Percentiles rank a stretch among this genome's conserved stretches.
phyloP scores from a whole-genome alignment of 177 flowering plant species.

The Telopea speciosissima region DNA sequence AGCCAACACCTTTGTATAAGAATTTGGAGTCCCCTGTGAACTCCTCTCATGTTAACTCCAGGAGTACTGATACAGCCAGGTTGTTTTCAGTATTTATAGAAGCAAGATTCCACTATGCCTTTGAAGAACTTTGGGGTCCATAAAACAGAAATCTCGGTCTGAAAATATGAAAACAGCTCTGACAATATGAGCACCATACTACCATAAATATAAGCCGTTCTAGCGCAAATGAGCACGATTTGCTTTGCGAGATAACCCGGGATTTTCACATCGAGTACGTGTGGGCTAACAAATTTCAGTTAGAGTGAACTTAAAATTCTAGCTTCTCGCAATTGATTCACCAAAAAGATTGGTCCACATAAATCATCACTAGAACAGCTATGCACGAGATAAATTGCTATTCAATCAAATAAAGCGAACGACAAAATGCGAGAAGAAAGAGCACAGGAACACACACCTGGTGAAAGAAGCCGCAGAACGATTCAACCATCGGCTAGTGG shows the following conservation, averaged over 20 bases:
- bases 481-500: constrained; percentile 37
- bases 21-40: not conserved
- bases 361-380: not conserved
- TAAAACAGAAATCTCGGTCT: too few species aligned
- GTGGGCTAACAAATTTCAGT: not conserved
- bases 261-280: not conserved
- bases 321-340: not conserved
- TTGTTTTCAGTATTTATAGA: too few species aligned
- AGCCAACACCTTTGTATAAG: not conserved
- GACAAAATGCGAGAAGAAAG: not conserved
- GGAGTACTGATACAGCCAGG: not conserved
- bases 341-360: not conserved
- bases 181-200: too few species aligned
- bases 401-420: not conserved
- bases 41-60: not conserved
- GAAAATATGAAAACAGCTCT: too few species aligned
- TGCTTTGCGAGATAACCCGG: not conserved
- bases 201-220: too few species aligned
- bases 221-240: too few species aligned
- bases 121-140: not conserved
- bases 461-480: constrained; percentile 17
- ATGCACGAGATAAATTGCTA: not conserved
- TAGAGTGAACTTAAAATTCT: not conserved
- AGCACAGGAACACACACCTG: constrained; percentile 19
- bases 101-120: too few species aligned